These are phyloP conservation scores for Ophiosphaerella herpotricha DNA, from an alignment of 2,329 filamentous ascomycete genomes.

Conservation along the genomic window DNA sequence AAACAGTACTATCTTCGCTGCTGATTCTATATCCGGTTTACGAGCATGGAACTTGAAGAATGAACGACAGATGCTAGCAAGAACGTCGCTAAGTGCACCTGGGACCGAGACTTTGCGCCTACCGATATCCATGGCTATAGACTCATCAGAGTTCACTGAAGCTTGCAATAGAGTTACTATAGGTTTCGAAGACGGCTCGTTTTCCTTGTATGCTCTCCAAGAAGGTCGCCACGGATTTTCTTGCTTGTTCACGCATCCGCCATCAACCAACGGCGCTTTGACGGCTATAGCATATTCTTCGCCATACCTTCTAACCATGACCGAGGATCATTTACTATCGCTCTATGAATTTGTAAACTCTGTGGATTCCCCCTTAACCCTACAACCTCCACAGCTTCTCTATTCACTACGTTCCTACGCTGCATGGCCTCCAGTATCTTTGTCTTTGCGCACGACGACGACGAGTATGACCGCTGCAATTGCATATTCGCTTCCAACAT, in stretches of 20 bases:
- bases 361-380: constrained; percentile 13
- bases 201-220: constrained; percentile 67
- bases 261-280: constrained; percentile 68
- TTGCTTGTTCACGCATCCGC: constrained; percentile 62
- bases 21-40: constrained; percentile 69
- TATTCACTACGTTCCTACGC: constrained; percentile 82
- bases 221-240: constrained; percentile 51
- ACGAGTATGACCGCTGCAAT: constrained; percentile 76
- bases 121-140: constrained; percentile 71
- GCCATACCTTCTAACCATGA: constrained; percentile 81
- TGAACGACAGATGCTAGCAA: constrained; percentile 63
- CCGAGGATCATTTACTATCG: constrained; percentile 72
- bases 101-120: constrained; percentile 23
- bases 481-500: constrained; percentile 80
- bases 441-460: constrained; percentile 75
- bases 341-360: constrained; percentile 66
- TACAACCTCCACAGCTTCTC: constrained; percentile 63
- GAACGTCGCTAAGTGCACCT: constrained; percentile 29
- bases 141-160: constrained; percentile 40
- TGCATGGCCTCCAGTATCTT: constrained; percentile 74
- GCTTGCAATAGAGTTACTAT: constrained; percentile 40
- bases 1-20: constrained; percentile 78
- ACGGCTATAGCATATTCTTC: constrained; percentile 72
- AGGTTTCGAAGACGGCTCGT: constrained; percentile 56
- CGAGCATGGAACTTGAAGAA: constrained; percentile 76